These are phyloP conservation scores for Grigorovia humatica DNA, from an alignment of 805 yeast species.

Conservation along the genomic window DNA sequence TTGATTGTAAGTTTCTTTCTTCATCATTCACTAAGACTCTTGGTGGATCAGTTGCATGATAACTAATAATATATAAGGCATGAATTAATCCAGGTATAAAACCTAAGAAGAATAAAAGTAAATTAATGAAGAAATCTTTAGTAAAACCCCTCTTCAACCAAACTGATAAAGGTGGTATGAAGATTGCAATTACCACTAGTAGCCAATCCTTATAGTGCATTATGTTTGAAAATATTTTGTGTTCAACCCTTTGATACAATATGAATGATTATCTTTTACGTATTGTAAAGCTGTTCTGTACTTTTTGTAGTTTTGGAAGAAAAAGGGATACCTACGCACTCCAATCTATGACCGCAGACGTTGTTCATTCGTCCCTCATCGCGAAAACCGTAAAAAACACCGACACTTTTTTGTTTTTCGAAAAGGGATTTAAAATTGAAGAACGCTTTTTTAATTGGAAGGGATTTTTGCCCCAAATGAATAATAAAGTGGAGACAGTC, in stretches of 20 bases:
- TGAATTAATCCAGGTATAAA: constrained; percentile 64
- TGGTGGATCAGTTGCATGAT: constrained; percentile 35
- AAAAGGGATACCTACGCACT: no score
- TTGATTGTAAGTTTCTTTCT: neutral
- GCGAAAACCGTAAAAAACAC: no score
- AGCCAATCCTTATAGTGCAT: constrained; percentile 40
- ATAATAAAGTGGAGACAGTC: neutral
- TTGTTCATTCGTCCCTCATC: no score
- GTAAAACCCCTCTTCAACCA: constrained; percentile 50
- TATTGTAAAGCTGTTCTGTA: no score
- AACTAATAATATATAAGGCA: constrained; percentile 48
- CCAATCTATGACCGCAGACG: no score
- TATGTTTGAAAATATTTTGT: no score
- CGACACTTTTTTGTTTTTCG: no score
- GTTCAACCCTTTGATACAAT: no score
- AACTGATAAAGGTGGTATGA: constrained; percentile 67
- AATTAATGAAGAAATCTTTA: constrained; percentile 40
- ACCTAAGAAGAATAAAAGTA: constrained; percentile 50
- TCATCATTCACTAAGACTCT: neutral
- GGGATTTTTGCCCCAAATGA: neutral
- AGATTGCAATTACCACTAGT: constrained; percentile 54
- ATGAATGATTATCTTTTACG: no score
- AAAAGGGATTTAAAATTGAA: no score
- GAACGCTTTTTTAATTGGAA: neutral
- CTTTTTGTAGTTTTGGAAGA: no score